Evolutionary conservation across 2,329 filamentous ascomycete species (phyloP), one percentile per base, ranked within the genome.

Genomic region (Drechslera avenae): DNA sequence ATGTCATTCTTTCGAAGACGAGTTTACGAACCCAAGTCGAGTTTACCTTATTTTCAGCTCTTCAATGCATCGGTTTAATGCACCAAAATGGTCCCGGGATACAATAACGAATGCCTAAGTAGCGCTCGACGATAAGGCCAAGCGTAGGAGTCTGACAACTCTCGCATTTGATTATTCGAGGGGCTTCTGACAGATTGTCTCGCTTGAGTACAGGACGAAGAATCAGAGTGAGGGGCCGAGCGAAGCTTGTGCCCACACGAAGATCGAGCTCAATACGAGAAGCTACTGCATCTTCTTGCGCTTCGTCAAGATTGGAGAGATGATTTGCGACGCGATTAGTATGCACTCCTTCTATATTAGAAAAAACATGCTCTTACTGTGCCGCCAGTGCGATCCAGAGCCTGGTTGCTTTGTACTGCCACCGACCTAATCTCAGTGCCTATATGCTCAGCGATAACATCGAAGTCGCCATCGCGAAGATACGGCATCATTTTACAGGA

Each of bases 81-180:
- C 83, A 83, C 94, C 94, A 99, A 73, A 97, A 99, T 0, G 84
- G 79, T 68, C 99, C 94, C 0, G 93, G 89, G 1, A 94, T 86
- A 72, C 99, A 99, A 62, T 96, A 96, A 57, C 90, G 87, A 43
- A 99, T 94, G 42, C 90, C 86, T 64, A 96, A 90, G 72, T 97
- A 99, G 39, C 93, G 86, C 73, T 99, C 94, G 5, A 99, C 94
- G 1, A 99, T 92, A 60, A 99, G 99, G 0, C 94, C 94, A 4
- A 99, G 80, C 0, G 94, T 97, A 1, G 94, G 94, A 66, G 99
- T 99, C 71, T 99, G 94, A 60, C 94, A 99, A 4, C 92, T 96
- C 84, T 90, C 91, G 67, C 96, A 96, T 71, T 91, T 96, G 41
- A 96, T 82, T 1, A 88, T 77, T 32, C 72, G 73, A 47, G 84